These are phyloP conservation scores for Penicillium riverlandense DNA, from an alignment of 495 filamentous ascomycete species.

Conservation along the genomic window DNA sequence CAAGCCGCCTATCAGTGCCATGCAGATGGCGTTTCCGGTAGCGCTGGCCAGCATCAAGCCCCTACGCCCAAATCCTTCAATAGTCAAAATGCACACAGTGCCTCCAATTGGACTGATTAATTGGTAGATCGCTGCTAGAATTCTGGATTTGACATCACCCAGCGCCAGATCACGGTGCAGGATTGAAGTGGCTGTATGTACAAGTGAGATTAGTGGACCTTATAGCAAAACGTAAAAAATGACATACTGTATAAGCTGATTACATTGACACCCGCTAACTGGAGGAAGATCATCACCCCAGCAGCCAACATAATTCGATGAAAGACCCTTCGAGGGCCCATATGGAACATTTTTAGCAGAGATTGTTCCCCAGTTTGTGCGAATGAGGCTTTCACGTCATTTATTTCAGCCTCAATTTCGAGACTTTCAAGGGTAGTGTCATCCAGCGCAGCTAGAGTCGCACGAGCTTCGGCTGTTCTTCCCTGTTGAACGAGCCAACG, in stretches of 20 bases:
- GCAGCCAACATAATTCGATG: slow-evolving; percentile 30
- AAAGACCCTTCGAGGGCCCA: slow-evolving; percentile 20
- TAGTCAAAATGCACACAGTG: slow-evolving; percentile 35
- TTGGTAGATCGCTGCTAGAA: slow-evolving; percentile 26
- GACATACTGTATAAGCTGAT: slow-evolving; percentile 14
- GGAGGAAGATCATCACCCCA: slow-evolving; percentile 36
- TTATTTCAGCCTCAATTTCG: slow-evolving; percentile 26
- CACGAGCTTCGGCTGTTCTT: slow-evolving; percentile 21
- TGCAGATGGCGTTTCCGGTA: slow-evolving; percentile 31
- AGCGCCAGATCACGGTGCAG: slow-evolving; percentile 19
- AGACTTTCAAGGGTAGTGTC: slow-evolving; percentile 18
- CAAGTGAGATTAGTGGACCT: too few relatives aligned
- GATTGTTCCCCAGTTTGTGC: slow-evolving; percentile 20
- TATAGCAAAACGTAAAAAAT: too few relatives aligned
- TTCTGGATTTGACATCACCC: slow-evolving; percentile 8
- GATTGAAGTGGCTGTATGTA: slow-evolving; percentile 10
- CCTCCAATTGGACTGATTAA: slow-evolving; percentile 37
- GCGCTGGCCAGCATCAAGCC: slow-evolving; percentile 41
- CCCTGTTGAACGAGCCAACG: slow-evolving; percentile 33
- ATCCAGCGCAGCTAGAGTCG: slow-evolving; percentile 25
- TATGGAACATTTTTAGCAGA: slow-evolving; percentile 14
- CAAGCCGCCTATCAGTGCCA: slow-evolving; percentile 34
- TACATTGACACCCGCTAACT: slow-evolving; percentile 23
- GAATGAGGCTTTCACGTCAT: slow-evolving; percentile 27
- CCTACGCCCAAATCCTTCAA: slow-evolving; percentile 43